A percentile compares a stretch with the other conserved stretches of the same genome.
Evolutionary conservation across 208 protist species (phyloP).

Genomic region (Crithidia bombi): DNA sequence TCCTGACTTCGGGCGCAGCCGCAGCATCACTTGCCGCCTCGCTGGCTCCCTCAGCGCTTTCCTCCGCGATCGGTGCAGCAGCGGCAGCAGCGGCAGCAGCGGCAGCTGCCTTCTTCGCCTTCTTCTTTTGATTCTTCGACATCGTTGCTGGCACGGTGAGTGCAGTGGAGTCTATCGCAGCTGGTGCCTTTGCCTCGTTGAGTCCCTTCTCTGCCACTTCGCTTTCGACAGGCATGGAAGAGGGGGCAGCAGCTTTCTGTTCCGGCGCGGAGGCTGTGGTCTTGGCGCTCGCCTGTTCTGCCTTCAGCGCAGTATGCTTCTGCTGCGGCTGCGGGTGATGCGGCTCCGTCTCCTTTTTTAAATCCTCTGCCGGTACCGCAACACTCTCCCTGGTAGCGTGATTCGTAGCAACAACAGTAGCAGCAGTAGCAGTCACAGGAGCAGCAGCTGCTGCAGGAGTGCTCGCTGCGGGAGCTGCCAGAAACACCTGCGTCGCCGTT

Average conservation of each 20-base stretch:
- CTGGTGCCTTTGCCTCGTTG: background rate
- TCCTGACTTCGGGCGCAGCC: background rate
- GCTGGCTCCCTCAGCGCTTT: background rate
- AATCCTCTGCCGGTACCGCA: no score
- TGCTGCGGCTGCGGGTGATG: background rate
- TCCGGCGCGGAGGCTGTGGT: no score
- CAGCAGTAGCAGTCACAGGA: no score
- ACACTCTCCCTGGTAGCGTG: no score
- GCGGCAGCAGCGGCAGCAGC: conserved; percentile 9
- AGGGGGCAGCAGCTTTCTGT: no score
- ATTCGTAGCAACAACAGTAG: no score
- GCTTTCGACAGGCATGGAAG: no score
- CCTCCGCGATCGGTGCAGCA: background rate
- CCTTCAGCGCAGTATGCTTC: no score
- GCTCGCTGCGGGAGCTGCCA: conserved; percentile 5
- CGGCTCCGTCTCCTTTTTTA: background rate
- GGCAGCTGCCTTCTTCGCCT: conserved; percentile 17
- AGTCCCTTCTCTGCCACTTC: background rate
- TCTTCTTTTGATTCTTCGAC: conserved; percentile 29
- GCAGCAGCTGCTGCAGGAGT: no score
- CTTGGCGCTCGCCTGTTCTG: background rate
- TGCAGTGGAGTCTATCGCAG: background rate
- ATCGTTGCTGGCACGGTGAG: background rate
- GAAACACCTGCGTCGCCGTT: conserved; percentile 34
- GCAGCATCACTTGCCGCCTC: background rate